phyloP scores from a whole-genome alignment of 495 filamentous ascomycete genomes.

The Neurospora sp. region DNA sequence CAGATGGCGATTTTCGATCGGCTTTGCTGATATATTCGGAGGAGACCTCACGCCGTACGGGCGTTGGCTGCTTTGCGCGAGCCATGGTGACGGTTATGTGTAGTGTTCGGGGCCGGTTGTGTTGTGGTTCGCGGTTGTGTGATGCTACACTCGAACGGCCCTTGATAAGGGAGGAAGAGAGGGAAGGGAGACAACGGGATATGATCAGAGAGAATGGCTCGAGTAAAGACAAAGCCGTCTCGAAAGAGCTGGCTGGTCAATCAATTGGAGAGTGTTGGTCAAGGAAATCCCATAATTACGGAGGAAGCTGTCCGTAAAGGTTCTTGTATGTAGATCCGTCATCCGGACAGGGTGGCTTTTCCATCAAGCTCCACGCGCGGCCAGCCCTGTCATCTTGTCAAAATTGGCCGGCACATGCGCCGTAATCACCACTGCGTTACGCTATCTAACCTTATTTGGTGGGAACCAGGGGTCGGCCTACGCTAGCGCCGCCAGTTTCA shows the following conservation, averaged over 20 bases:
- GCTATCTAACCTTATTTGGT: neutral
- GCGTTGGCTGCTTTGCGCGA: slow-evolving; percentile 57
- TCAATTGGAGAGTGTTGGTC: neutral
- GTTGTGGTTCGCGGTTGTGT: neutral
- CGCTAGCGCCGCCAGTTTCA: neutral
- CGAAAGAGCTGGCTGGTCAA: neutral
- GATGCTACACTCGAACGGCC: neutral
- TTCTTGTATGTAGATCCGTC: neutral
- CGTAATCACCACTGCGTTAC: neutral
- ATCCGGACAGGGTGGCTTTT: neutral
- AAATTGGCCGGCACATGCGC: neutral
- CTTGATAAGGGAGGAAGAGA: neutral
- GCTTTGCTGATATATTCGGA: slow-evolving; percentile 45
- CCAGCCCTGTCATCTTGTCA: neutral
- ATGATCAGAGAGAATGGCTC: neutral
- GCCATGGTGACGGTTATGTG: slow-evolving; percentile 51
- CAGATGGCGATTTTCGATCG: slow-evolving; percentile 19
- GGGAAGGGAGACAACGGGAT: neutral
- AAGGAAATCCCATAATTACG: neutral
- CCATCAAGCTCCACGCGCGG: neutral
- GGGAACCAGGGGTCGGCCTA: neutral
- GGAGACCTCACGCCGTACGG: slow-evolving; percentile 54
- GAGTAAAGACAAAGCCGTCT: neutral
- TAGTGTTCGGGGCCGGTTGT: neutral
- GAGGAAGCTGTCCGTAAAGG: neutral